phyloP scores from a whole-genome alignment of 441 rosid species.

The Francoa sonchifolia region DNA sequence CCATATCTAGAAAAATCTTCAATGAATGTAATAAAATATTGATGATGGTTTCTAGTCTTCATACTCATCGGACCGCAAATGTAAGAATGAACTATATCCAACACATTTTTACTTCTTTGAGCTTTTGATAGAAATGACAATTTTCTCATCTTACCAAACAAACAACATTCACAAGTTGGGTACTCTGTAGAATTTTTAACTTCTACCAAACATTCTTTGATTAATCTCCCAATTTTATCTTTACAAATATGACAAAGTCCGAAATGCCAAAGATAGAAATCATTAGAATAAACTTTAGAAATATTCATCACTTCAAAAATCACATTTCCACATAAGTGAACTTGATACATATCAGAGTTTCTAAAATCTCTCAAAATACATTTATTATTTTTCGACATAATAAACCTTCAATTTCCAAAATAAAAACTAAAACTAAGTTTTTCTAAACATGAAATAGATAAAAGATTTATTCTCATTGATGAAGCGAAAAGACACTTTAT shows the following conservation, averaged over 20 bases:
- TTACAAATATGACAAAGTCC: not conserved
- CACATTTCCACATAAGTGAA: not conserved
- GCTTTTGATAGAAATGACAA: too few relatives aligned
- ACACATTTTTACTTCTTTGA: not conserved
- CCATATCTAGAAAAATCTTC: not conserved
- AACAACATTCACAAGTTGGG: not conserved
- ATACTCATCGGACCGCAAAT: not conserved
- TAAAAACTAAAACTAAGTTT: too few relatives aligned
- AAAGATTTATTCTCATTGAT: too few relatives aligned
- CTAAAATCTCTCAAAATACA: not conserved
- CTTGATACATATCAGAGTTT: too few relatives aligned
- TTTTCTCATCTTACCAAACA: not conserved
- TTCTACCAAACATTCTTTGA: too few relatives aligned
- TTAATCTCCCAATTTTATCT: not conserved
- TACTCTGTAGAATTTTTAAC: not conserved
- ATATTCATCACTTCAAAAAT: not conserved
- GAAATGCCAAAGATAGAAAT: not conserved
- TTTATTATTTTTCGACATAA: not conserved
- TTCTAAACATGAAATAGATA: too few relatives aligned
- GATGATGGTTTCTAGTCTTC: not conserved
- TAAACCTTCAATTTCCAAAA: not conserved
- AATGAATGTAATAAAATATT: not conserved
- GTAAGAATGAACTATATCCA: not conserved
- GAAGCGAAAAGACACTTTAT: too few relatives aligned
- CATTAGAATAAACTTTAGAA: not conserved